These are phyloP conservation scores for Lathyrus aphaca DNA, from an alignment of 306 rosid species.

Conservation along the genomic window DNA sequence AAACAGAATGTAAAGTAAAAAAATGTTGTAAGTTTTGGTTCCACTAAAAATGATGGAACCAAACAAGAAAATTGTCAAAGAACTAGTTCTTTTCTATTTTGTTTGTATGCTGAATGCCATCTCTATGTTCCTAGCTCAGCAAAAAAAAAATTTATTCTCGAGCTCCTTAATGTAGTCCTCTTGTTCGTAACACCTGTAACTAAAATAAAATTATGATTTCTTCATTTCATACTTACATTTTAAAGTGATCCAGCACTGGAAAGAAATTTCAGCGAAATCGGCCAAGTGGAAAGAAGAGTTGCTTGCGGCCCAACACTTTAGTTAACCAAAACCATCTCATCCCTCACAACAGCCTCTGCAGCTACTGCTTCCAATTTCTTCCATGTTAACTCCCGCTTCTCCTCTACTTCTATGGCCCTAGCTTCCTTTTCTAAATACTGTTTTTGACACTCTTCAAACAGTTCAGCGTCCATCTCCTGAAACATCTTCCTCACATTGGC, in stretches of 20 bases:
- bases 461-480: conserved; percentile 59
- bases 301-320: conserved; percentile 41
- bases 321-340: conserved; percentile 62
- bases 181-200: conserved; percentile 19
- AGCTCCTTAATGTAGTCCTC: conserved; percentile 34
- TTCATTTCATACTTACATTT: conserved; percentile 28
- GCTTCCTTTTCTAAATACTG: conserved; percentile 54
- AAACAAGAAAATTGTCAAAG: not conserved
- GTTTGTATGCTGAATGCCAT: conserved; percentile 7
- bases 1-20: conserved; percentile 4
- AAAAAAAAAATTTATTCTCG: conserved; percentile 8
- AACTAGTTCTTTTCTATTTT: conserved; percentile 13
- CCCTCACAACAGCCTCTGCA: conserved; percentile 48
- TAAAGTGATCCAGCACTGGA: conserved; percentile 34
- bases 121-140: conserved; percentile 18
- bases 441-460: conserved; percentile 58
- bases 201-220: conserved; percentile 29
- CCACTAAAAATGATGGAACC: conserved; percentile 6
- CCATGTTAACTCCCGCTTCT: conserved; percentile 61
- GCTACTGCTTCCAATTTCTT: conserved; percentile 67
- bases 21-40: conserved; percentile 18
- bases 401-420: conserved; percentile 48
- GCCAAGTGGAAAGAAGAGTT: conserved; percentile 35
- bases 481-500: conserved; percentile 60
- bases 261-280: conserved; percentile 38